Percentiles rank a stretch among this genome's conserved stretches.
Evolutionary conservation across 139 green algal genomes (phyloP).

Genomic region (Bryopsis sp.): DNA sequence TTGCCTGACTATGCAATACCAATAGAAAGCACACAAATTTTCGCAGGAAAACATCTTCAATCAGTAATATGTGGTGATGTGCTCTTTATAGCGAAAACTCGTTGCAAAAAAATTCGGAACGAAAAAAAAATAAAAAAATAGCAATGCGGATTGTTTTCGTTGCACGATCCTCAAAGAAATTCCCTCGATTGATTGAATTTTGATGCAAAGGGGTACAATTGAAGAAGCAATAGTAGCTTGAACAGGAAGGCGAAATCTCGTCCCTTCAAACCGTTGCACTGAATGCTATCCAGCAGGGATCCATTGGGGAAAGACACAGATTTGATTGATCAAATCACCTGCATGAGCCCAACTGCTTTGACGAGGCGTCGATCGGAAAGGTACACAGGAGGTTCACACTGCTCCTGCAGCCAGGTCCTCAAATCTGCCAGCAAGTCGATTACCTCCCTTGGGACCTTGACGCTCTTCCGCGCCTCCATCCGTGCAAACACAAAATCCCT

Average conservation of each 20-base stretch:
- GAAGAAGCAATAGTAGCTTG: too few relatives aligned
- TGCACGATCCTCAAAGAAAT: too few relatives aligned
- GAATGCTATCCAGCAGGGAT: too few relatives aligned
- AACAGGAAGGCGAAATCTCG: background rate
- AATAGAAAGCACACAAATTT: background rate
- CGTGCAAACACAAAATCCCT: background rate
- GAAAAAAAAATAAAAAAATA: too few relatives aligned
- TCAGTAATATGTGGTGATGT: slow-evolving; percentile 11
- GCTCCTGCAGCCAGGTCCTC: slow-evolving; percentile 62
- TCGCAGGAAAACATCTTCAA: background rate
- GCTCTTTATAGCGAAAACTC: too few relatives aligned
- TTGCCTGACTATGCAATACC: too few relatives aligned
- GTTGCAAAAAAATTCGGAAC: too few relatives aligned
- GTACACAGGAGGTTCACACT: slow-evolving; percentile 62
- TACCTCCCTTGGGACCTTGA: slow-evolving; percentile 56
- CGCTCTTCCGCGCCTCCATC: slow-evolving; percentile 10
- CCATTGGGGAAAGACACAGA: too few relatives aligned
- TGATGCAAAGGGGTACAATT: too few relatives aligned
- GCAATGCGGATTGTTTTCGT: too few relatives aligned
- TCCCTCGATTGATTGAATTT: too few relatives aligned
- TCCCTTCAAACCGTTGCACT: background rate
- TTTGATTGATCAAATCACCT: slow-evolving; percentile 24
- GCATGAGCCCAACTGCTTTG: slow-evolving; percentile 46
- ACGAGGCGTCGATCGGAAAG: slow-evolving; percentile 61
- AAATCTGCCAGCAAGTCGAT: slow-evolving; percentile 73